Evolutionary conservation across 179 eudicot genomes (phyloP).

Genomic region (Heliamphora pulchella): DNA sequence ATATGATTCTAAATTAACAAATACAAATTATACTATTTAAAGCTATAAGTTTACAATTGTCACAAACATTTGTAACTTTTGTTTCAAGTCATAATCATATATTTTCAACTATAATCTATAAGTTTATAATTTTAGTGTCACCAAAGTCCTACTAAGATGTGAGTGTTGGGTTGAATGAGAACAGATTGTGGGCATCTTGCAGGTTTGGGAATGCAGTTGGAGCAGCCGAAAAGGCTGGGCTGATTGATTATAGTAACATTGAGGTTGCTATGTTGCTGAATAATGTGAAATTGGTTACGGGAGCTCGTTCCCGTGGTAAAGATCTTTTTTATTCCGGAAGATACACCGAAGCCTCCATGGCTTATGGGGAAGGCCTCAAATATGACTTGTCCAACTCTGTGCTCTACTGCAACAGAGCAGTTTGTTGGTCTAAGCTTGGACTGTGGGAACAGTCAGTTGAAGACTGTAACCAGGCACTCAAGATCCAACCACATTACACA

Average conservation of each 20-base stretch:
- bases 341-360: conserved; percentile 29
- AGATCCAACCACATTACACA: conserved; percentile 34
- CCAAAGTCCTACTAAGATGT: background rate
- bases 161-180: conserved; percentile 11
- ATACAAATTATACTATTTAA: no score
- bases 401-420: conserved; percentile 36
- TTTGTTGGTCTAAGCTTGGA: conserved; percentile 39
- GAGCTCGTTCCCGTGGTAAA: conserved; percentile 33
- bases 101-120: no score
- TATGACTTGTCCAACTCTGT: conserved; percentile 25
- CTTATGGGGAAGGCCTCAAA: conserved; percentile 35
- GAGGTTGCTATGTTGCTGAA: conserved; percentile 29
- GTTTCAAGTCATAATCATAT: no score
- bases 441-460: conserved; percentile 35
- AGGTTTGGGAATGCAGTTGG: conserved; percentile 37
- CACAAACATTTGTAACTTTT: no score
- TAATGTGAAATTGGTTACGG: conserved; percentile 24
- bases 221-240: conserved; percentile 29
- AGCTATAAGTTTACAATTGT: no score
- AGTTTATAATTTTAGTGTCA: no score
- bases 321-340: conserved; percentile 29
- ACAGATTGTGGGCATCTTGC: conserved; percentile 14
- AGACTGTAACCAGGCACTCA: conserved; percentile 37
- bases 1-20: no score
- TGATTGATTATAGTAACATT: conserved; percentile 26